Percentiles rank a stretch among this genome's conserved stretches.
Conservation (phyloP, 441 rosid species). For the Adansonia rubrostipa region DNA sequence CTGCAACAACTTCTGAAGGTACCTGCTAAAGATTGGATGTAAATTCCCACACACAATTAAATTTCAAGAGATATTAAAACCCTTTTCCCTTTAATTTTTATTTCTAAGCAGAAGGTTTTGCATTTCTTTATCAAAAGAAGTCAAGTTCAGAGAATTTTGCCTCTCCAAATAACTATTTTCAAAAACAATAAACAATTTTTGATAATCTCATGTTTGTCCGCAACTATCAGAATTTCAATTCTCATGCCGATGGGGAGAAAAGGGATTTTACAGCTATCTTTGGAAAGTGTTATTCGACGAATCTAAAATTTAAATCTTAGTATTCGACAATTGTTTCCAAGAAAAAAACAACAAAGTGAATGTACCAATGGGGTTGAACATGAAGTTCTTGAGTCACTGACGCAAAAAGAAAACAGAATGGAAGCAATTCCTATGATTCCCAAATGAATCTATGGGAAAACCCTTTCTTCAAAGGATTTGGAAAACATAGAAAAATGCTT, state of each 20-base stretch:
- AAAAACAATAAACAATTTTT: background rate
- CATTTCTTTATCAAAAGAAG: background rate
- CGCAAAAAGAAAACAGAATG: background rate
- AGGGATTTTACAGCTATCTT: too few species aligned
- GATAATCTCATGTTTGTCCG: background rate
- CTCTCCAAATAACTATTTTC: background rate
- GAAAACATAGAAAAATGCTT: conserved; percentile 49
- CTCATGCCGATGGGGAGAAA: background rate
- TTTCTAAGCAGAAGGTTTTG: background rate
- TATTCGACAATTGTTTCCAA: background rate
- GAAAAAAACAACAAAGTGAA: background rate
- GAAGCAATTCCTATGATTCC: conserved; percentile 44
- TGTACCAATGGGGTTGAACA: conserved; percentile 43
- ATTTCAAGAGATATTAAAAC: background rate
- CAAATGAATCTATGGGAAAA: conserved; percentile 12
- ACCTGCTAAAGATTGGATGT: background rate
- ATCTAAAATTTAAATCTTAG: too few species aligned
- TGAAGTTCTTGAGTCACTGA: conserved; percentile 34
- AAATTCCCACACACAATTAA: background rate
- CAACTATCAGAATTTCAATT: background rate
- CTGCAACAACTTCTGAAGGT: conserved; percentile 27
- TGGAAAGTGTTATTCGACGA: too few species aligned
- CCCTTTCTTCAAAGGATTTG: conserved; percentile 29
- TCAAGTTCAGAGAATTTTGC: background rate
- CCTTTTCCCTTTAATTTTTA: background rate